These are phyloP conservation scores for Eremochloa ophiuroides DNA, from an alignment of 176 grass and related monocot genomes.

Conservation along the genomic window DNA sequence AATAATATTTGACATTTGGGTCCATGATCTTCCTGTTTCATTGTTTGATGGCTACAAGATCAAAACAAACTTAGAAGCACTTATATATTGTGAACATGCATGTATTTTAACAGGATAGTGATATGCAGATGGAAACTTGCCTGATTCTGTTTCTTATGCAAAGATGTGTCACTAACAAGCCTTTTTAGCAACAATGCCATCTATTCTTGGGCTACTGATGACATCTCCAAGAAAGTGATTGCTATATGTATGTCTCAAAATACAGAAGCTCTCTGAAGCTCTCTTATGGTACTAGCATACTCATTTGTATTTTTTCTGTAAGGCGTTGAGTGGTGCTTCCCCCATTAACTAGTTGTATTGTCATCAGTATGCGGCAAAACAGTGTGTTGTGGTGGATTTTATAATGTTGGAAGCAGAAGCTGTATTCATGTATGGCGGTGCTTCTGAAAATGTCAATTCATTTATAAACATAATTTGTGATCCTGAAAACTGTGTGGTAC, in stretches of 20 bases:
- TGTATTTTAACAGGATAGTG: background rate
- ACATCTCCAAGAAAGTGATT: conserved; percentile 87
- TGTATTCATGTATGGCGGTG: conserved; percentile 25
- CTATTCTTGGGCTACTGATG: conserved; percentile 72
- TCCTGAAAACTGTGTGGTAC: conserved; percentile 80
- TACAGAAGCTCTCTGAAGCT: conserved; percentile 53
- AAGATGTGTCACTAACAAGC: conserved; percentile 54
- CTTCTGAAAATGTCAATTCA: conserved; percentile 25
- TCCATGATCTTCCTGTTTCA: conserved; percentile 24
- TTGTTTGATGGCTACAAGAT: background rate
- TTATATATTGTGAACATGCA: background rate
- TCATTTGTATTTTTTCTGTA: background rate
- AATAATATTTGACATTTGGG: background rate
- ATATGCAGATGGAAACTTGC: background rate
- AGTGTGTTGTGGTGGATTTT: conserved; percentile 77
- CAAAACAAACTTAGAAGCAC: background rate
- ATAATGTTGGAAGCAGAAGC: conserved; percentile 57
- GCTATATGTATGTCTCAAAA: conserved; percentile 62
- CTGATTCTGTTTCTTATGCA: conserved; percentile 8
- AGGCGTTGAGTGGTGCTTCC: background rate
- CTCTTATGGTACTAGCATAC: conserved; percentile 58
- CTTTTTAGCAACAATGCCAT: conserved; percentile 72
- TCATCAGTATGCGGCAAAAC: conserved; percentile 76
- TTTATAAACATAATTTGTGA: conserved; percentile 61
- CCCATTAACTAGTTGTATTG: background rate